phyloP scores from a whole-genome alignment of 2,329 filamentous ascomycete species.

The Lachnellula arida region DNA sequence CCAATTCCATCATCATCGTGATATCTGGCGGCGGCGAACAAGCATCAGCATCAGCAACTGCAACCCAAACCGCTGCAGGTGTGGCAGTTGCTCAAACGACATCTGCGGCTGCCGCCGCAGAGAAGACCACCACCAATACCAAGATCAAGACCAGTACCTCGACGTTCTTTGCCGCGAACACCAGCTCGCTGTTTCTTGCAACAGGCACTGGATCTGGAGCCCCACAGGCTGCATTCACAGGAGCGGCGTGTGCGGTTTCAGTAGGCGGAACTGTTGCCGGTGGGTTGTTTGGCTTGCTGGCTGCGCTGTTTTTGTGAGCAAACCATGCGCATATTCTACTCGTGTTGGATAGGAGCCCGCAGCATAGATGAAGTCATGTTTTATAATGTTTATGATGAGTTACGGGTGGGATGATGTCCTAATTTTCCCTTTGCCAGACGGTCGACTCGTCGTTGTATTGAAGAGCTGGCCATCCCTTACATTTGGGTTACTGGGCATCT shows the following conservation, averaged over 20 bases:
- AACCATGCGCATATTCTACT: not conserved
- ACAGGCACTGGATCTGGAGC: slow-evolving; percentile 1
- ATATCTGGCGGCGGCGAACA: not conserved
- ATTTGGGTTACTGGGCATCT: slow-evolving; percentile 1
- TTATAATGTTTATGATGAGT: not conserved
- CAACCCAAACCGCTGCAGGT: not conserved
- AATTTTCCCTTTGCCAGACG: slow-evolving; percentile 8
- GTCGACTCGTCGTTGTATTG: slow-evolving; percentile 11
- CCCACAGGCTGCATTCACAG: not conserved
- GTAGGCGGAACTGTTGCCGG: not conserved
- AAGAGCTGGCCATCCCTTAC: slow-evolving; percentile 5
- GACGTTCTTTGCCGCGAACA: not conserved
- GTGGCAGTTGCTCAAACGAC: not conserved
- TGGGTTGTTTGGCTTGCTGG: not conserved
- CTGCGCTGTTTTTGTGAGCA: not conserved
- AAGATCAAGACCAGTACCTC: not conserved
- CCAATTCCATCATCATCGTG: not conserved
- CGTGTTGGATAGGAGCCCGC: not conserved
- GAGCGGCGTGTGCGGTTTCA: not conserved
- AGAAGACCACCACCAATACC: not conserved
- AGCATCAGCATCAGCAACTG: not conserved
- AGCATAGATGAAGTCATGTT: not conserved
- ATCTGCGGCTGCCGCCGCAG: not conserved
- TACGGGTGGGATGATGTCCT: not conserved
- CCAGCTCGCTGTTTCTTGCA: not conserved